These are phyloP conservation scores for Candida golubevii DNA, from an alignment of 805 yeast species.

Conservation along the genomic window DNA sequence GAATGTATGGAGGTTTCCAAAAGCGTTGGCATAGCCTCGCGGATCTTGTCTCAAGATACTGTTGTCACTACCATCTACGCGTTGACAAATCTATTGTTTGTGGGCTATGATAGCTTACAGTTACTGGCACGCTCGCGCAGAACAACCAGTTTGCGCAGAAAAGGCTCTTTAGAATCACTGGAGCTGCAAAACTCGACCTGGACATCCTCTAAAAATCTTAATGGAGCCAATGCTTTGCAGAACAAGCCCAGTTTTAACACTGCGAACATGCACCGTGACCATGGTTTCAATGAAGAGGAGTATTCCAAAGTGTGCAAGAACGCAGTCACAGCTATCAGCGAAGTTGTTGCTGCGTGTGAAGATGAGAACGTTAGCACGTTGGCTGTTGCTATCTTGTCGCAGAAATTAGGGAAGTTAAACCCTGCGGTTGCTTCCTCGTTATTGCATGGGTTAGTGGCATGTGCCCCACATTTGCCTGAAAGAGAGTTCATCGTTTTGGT, in stretches of 20 bases:
- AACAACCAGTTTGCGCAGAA: slow-evolving; percentile 26
- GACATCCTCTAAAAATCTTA: slow-evolving; percentile 11
- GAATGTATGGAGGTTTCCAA: slow-evolving; percentile 52
- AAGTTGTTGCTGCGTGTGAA: slow-evolving; percentile 59
- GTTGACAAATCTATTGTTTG: slow-evolving; percentile 66
- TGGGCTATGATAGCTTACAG: slow-evolving; percentile 40
- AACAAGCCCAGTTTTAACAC: slow-evolving; percentile 1
- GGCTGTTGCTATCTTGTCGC: slow-evolving; percentile 77
- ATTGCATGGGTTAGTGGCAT: slow-evolving; percentile 56
- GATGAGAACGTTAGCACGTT: slow-evolving; percentile 73
- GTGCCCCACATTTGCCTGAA: slow-evolving; percentile 58
- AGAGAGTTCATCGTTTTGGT: slow-evolving; percentile 65
- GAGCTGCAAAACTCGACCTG: not conserved
- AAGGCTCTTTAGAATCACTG: slow-evolving; percentile 5
- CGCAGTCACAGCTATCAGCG: slow-evolving; percentile 63
- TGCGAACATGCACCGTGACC: not conserved
- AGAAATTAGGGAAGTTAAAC: slow-evolving; percentile 53
- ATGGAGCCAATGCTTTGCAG: slow-evolving; percentile 11
- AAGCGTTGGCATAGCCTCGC: slow-evolving; percentile 62
- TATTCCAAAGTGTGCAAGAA: slow-evolving; percentile 50
- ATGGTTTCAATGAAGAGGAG: slow-evolving; percentile 23
- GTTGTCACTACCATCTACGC: slow-evolving; percentile 82
- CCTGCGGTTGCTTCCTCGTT: slow-evolving; percentile 52
- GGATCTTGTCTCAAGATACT: slow-evolving; percentile 71
- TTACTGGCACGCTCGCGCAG: slow-evolving; percentile 26